Evolutionary conservation across 1,284 basidiomycete species (phyloP), one percentile per base, ranked within the genome.

Genomic region (Stygiomarasmius scandens): DNA sequence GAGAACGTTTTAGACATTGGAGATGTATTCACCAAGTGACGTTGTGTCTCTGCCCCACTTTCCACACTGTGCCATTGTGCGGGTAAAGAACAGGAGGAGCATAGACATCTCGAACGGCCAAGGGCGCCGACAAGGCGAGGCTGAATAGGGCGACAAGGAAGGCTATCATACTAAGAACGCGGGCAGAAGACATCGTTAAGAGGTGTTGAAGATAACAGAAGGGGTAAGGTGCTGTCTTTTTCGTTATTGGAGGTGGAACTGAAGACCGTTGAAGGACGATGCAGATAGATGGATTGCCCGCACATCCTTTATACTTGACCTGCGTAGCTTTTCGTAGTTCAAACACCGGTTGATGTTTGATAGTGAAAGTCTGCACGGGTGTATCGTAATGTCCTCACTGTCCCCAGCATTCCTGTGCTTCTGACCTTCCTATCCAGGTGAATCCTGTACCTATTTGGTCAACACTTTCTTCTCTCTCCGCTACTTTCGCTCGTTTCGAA

Each of bases 71-170:
- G 1, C 69, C 67, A 12, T 58, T 59, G 50, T 69, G 64, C n/a
- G 80, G 79, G 43, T 69, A 69, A 27, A 71, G 58, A 25, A 82
- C 69, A 10, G 73, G 77, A 2, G 80, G 80, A n/a, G 73, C 72
- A 61, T 69, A 81, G 22, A 81, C 77, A 60, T 79, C 77, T 52
- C 74, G 68, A 23, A 46, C 12, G 49, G 63, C 36, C 53, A 70
- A 50, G 27, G 72, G 70, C 12, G 70, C 68, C 2, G 55, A 71
- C 36, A 58, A 54, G 25, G 67, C 66, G 52, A 70, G 46, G 19
- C 66, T 64, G 51, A 71, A 58, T 55, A 71, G 58, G 45, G 67
- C 64, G 46, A 73, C 47, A 54, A 59, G 36, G 8, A 55, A 32
- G 29, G n/a, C n/a, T n/a, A 60, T 32, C 12, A 43, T 51, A 8